Evolutionary conservation across 352 stramenopile genomes (phyloP).

Genomic region (Globisporangium mamillatum): DNA sequence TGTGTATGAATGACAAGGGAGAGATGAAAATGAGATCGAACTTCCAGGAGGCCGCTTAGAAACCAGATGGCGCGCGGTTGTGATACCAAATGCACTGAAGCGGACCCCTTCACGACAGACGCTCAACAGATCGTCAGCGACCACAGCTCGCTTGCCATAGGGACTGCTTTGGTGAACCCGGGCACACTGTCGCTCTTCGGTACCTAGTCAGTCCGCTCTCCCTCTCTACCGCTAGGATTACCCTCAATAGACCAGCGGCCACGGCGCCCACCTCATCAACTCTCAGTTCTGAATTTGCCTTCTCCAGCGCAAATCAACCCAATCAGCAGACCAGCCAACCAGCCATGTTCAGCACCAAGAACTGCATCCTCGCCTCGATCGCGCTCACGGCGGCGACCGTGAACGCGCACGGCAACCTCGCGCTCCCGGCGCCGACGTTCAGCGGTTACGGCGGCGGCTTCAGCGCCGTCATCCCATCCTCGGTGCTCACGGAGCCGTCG

Average conservation of each 20-base stretch:
- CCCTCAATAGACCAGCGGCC: too few species aligned
- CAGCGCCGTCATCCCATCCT: neutral
- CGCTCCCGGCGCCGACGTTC: slow-evolving; percentile 8
- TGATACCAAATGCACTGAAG: too few species aligned
- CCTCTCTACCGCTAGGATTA: too few species aligned
- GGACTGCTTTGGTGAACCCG: too few species aligned
- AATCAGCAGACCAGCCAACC: neutral
- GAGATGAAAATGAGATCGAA: too few species aligned
- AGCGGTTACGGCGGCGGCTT: neutral
- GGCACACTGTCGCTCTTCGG: too few species aligned
- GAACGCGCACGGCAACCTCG: slow-evolving; percentile 1
- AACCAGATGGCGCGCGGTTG: too few species aligned
- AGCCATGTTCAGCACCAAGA: slow-evolving; percentile 3
- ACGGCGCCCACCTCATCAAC: neutral
- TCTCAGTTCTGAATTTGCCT: slow-evolving; percentile 1
- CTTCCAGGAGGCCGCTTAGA: too few species aligned
- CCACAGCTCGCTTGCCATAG: too few species aligned
- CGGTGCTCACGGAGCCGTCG: neutral
- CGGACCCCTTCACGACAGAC: too few species aligned
- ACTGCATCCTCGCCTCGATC: neutral
- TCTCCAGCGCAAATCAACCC: neutral
- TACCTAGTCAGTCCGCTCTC: neutral
- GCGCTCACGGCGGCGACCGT: neutral
- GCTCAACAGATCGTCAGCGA: too few species aligned
- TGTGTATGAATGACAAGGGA: too few species aligned